These are phyloP conservation scores for Cercospora citrullina DNA, from an alignment of 2,329 filamentous ascomycete genomes.

Conservation along the genomic window DNA sequence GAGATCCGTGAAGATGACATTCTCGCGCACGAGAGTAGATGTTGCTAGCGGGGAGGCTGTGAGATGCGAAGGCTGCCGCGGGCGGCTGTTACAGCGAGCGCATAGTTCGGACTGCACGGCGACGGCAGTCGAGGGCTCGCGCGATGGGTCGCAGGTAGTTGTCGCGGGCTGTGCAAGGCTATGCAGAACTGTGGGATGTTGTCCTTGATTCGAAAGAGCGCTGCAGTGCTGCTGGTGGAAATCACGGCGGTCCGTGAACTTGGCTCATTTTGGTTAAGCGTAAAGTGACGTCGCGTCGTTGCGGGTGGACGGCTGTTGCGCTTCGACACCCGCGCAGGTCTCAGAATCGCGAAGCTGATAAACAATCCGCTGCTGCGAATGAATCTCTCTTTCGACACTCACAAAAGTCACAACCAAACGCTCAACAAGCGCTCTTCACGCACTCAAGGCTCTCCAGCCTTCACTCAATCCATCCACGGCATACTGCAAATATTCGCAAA, in stretches of 20 bases:
- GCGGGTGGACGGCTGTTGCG: too few species aligned
- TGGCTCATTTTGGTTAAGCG: too few species aligned
- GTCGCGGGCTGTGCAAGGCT: neutral
- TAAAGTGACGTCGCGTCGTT: too few species aligned
- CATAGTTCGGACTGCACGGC: slow-evolving; percentile 12
- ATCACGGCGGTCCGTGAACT: too few species aligned
- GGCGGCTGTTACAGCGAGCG: slow-evolving; percentile 10
- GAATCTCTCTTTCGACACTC: too few species aligned
- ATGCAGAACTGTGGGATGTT: neutral
- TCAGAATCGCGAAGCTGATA: too few species aligned
- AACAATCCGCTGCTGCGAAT: too few species aligned
- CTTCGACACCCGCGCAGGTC: too few species aligned
- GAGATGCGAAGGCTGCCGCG: slow-evolving; percentile 1
- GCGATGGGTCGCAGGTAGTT: neutral
- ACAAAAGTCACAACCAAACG: slow-evolving; percentile 21
- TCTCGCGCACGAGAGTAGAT: neutral
- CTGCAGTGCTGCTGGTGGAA: too few species aligned
- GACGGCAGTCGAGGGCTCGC: neutral
- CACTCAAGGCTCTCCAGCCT: slow-evolving; percentile 32
- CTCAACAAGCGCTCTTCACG: slow-evolving; percentile 21
- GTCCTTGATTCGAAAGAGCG: neutral
- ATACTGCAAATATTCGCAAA: slow-evolving; percentile 42
- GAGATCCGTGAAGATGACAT: slow-evolving; percentile 37
- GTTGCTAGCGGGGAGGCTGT: neutral
- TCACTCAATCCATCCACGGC: slow-evolving; percentile 30